Percentiles rank a stretch among this genome's conserved stretches.
These are phyloP conservation scores for Chlorella sorokiniana DNA, from an alignment of 139 green algal species.

Conservation along the genomic window DNA sequence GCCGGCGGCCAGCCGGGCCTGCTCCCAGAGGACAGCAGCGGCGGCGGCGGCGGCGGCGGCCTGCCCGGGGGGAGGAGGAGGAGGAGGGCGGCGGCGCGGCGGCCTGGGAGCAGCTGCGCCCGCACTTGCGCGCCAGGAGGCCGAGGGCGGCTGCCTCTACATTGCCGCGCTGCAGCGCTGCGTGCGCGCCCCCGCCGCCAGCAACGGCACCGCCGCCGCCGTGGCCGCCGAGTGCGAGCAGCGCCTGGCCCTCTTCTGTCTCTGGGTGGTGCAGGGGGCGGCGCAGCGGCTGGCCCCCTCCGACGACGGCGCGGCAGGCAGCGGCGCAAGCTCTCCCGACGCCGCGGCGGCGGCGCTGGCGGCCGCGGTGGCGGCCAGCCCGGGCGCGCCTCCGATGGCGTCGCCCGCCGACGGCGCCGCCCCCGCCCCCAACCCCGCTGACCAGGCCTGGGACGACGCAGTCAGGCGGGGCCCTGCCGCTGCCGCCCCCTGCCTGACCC, in stretches of 20 bases:
- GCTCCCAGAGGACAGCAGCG: too few relatives aligned
- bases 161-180: conserved; percentile 43
- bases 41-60: too few relatives aligned
- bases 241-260: conserved; percentile 27
- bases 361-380: not conserved
- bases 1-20: too few relatives aligned
- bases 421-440: not conserved
- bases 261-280: conserved; percentile 23
- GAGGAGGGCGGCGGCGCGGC: not conserved
- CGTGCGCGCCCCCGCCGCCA: conserved; percentile 5
- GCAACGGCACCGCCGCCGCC: not conserved
- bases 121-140: conserved; percentile 44
- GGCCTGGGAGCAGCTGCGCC: conserved; percentile 11
- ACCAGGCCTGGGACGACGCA: conserved; percentile 28
- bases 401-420: too few relatives aligned
- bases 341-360: not conserved
- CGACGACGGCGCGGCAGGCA: not conserved
- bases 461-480: conserved; percentile 3
- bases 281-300: not conserved
- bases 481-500: not conserved
- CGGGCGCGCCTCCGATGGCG: not conserved
- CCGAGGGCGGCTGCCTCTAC: conserved; percentile 50
- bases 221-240: conserved; percentile 27
- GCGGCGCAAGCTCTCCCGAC: not conserved
- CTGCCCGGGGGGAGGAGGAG: not conserved